Base-by-base conservation (phyloP, 352 stramenopile genomes). In the Phytophthora citricola region DNA sequence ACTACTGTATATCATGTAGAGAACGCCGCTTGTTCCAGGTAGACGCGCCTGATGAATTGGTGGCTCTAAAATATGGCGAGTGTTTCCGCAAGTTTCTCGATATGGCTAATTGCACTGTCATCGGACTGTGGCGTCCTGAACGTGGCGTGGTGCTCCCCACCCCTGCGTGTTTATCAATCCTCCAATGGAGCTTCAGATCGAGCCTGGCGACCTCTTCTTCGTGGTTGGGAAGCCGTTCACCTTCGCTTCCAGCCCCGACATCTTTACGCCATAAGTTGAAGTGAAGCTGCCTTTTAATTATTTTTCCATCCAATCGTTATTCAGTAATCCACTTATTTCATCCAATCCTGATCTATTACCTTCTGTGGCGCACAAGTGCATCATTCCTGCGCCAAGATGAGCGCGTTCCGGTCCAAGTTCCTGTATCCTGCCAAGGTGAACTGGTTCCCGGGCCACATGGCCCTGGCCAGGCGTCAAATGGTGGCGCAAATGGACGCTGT, bases 371-470 rank as follows among this genome's bases (percentile, higher is more conserved):
- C 26, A 49, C 10, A 24, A 39, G 27, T 17, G 20, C 55, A 58
- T 47, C 22, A 7, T 36, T 70, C 6, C 40, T 60, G 11, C 40
- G 47, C 24, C 4, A 43, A 65, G 14, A 91, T 93, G 81, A 90
- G 73, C 51, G 73, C 58, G 53, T 92, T 93, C 71, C 82, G 86
- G 44, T 83, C 73, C 71, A 88, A 83, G 73, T 94, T 94, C 66
- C 63, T 85, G 75, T 90, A 87, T 47, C 84, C 84, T 20, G 69
- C 73, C 61, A 92, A 94, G 74, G 88, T 95, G 52, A 95, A 95
- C 59, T 96, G 88, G 88, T 96, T 96, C 60, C 88, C 88, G 27
- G 88, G 88, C 29, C 89, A 96, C 72, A 94, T 96, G 87, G 86
- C 87, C 7, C 59, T 86, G 4, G 89, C 86, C n/a, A 70, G 83